Evolutionary conservation across 495 filamentous ascomycete genomes (phyloP).

Genomic region (Daldinia grandis): DNA sequence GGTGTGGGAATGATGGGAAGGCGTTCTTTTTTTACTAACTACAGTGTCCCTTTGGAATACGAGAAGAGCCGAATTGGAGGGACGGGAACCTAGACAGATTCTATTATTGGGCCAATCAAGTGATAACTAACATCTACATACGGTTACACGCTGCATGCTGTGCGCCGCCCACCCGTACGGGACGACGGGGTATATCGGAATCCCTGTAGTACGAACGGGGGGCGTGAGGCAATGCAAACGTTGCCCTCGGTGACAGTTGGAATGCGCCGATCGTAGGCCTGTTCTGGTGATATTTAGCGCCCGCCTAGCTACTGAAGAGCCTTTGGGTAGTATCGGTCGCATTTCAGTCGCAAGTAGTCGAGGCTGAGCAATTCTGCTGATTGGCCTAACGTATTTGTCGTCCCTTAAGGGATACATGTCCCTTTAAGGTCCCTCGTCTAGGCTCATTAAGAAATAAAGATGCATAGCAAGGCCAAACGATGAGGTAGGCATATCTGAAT

Average conservation of each 20-base stretch:
- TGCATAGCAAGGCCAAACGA: background rate
- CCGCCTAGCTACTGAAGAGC: constrained; percentile 3
- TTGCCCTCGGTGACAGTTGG: background rate
- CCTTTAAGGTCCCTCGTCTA: background rate
- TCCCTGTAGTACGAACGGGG: constrained; percentile 25
- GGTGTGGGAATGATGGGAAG: constrained; percentile 12
- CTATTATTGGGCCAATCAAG: constrained; percentile 40
- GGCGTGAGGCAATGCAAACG: constrained; percentile 8
- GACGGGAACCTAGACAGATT: constrained; percentile 22
- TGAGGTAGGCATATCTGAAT: background rate
- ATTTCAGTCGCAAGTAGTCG: constrained; percentile 22
- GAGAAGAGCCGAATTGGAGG: constrained; percentile 22
- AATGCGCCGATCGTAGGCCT: background rate
- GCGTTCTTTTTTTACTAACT: constrained; percentile 22
- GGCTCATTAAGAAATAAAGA: background rate
- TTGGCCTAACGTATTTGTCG: background rate
- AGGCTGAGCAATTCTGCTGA: constrained; percentile 31
- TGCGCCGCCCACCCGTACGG: constrained; percentile 28
- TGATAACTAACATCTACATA: constrained; percentile 4
- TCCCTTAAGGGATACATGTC: background rate
- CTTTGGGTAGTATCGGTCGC: constrained; percentile 28
- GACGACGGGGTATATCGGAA: constrained; percentile 25
- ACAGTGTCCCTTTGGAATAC: constrained; percentile 19
- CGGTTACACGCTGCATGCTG: constrained; percentile 30
- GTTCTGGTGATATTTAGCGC: constrained; percentile 12